These are phyloP conservation scores for Alternaria conjuncta DNA, from an alignment of 2,329 filamentous ascomycete genomes.

Conservation along the genomic window DNA sequence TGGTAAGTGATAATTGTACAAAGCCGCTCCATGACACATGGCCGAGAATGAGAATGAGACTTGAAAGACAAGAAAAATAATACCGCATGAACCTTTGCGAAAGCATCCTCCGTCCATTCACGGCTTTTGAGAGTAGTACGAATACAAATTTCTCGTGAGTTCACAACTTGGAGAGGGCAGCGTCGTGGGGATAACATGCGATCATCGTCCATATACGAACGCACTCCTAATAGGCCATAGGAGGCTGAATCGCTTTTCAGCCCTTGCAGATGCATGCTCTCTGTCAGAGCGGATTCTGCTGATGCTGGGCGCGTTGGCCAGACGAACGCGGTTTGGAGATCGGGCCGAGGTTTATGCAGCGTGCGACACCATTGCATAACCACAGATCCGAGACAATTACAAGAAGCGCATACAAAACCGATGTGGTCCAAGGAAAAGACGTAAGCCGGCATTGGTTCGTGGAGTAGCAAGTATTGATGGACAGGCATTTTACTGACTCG, in stretches of 20 bases:
- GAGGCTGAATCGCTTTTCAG: not conserved
- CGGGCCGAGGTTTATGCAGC: not conserved
- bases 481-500: slow-evolving; percentile 16
- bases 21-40: not conserved
- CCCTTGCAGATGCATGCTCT: not conserved
- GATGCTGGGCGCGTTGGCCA: not conserved
- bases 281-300: not conserved
- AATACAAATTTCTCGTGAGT: slow-evolving; percentile 1
- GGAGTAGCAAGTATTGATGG: not conserved
- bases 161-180: not conserved
- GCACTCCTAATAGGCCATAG: not conserved
- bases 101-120: not conserved
- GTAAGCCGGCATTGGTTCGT: not conserved
- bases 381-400: not conserved
- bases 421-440: not conserved
- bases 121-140: not conserved
- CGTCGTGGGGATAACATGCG: not conserved
- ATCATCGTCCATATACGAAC: not conserved
- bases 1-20: slow-evolving; percentile 1
- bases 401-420: not conserved
- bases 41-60: not conserved
- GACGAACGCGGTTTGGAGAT: not conserved
- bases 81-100: not conserved
- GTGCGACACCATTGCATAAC: not conserved
- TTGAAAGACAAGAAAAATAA: not conserved